Evolutionary conservation across 306 rosid genomes (phyloP).

Genomic region (Cicer pinnatifidum): DNA sequence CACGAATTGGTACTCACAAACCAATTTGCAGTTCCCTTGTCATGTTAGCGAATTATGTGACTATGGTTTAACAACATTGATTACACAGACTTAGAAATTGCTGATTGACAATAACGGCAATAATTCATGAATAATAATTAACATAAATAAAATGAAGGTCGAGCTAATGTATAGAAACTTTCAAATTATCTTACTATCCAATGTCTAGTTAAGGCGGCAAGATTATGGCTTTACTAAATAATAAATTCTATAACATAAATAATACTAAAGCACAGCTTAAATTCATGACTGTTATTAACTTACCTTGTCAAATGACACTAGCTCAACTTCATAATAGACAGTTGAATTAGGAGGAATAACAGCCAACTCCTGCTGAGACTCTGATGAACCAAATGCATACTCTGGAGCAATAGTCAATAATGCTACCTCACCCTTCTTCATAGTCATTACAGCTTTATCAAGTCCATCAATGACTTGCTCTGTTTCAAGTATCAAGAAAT

Average conservation of each 20-base stretch:
- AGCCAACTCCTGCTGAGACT: slow-evolving; percentile 73
- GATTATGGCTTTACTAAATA: not conserved
- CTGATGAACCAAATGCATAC: slow-evolving; percentile 79
- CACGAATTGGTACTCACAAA: not conserved
- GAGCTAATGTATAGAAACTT: too few species aligned
- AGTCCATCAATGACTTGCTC: slow-evolving; percentile 95
- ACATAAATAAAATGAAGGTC: too few species aligned
- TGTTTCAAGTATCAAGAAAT: slow-evolving; percentile 47
- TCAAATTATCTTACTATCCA: not conserved
- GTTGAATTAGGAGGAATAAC: slow-evolving; percentile 84
- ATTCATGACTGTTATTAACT: not conserved
- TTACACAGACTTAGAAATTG: too few species aligned
- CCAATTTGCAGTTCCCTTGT: not conserved
- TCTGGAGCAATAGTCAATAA: slow-evolving; percentile 73
- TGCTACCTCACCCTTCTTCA: slow-evolving; percentile 95
- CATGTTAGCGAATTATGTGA: not conserved
- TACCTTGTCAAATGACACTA: slow-evolving; percentile 85
- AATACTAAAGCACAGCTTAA: slow-evolving; percentile 3
- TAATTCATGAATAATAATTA: too few species aligned
- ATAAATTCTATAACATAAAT: slow-evolving; percentile 1
- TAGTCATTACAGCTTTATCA: slow-evolving; percentile 79
- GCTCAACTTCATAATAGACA: slow-evolving; percentile 81
- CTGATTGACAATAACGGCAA: too few species aligned
- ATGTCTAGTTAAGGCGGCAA: not conserved
- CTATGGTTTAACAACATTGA: not conserved